Percentiles rank a stretch among this genome's conserved stretches.
phyloP scores from a whole-genome alignment of 169 alveolate genomes.

The Toxoplasma gondii region DNA sequence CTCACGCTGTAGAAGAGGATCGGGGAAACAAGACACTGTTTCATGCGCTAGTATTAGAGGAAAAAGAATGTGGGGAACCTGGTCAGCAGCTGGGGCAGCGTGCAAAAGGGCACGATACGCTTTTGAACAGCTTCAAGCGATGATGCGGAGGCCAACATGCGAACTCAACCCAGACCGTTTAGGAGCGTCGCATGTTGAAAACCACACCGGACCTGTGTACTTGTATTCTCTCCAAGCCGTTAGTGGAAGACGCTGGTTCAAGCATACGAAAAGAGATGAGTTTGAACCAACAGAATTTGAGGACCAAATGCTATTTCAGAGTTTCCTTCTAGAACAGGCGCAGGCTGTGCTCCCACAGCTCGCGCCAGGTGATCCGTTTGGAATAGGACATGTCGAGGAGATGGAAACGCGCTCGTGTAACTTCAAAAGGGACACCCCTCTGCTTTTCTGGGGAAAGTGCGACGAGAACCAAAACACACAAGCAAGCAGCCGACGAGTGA shows the following conservation, averaged over 20 bases:
- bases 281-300: constrained; percentile 4
- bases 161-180: constrained; percentile 8
- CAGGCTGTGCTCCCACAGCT: background rate
- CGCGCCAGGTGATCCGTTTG: background rate
- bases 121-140: constrained; percentile 53
- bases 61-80: background rate
- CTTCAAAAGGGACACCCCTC: too few relatives aligned
- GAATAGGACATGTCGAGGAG: background rate
- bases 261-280: background rate
- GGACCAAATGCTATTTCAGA: background rate
- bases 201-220: constrained; percentile 64
- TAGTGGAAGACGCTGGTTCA: constrained; percentile 67
- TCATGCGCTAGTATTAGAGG: too few relatives aligned
- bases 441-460: too few relatives aligned
- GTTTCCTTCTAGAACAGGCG: background rate
- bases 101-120: background rate
- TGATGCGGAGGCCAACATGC: constrained; percentile 43
- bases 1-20: too few relatives aligned
- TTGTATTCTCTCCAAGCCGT: constrained; percentile 64
- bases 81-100: background rate
- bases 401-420: too few relatives aligned
- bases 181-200: background rate
- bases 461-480: too few relatives aligned
- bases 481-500: too few relatives aligned
- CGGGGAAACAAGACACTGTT: too few relatives aligned